Base-by-base conservation (phyloP, 495 filamentous ascomycete species). In the Penicillium robsamsonii region DNA sequence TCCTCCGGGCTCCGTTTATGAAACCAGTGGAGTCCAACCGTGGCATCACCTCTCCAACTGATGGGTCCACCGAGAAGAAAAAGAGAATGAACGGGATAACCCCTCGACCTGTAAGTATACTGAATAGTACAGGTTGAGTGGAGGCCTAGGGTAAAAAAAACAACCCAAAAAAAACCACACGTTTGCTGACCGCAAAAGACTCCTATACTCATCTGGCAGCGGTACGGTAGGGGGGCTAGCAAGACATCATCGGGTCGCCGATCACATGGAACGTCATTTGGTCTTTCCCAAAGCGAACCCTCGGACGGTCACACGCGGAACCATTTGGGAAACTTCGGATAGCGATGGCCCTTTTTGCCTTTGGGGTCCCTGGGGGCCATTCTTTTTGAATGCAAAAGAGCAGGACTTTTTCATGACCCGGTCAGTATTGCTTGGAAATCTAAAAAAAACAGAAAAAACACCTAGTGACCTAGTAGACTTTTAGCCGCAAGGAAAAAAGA, bases 201-300 rank as follows among this genome's bases (percentile, higher is more conserved):
- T 11, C 50, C 53, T 43, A 52, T 51, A 15, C 52, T 43, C 29
- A 60, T 63, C 61, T 63, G 44, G 60, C 49, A 56, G 53, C 58
- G 42, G 46, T 15, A 55, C 25, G n/a, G 13, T 20, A 46, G 40
- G 27, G 31, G 35, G 15, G 46, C 27, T 50, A 51, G 59, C 51
- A 24, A 49, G 56, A 58, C 63, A 63, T 66, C 63, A 66, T 66
- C 37, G 55, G 40, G 30, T 27, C 55, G 63, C 60, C 60, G 63
- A 66, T 66, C 63, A 40, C 62, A 33, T 11, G 45, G 43, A 35
- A 59, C 52, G 59, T 62, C 61, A 63, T 43, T 57, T n/a, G 27
- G 27, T 17, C 31, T 50, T 27, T 30, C 20, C 40, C 45, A 27
- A 47, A 31, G 27, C 45, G 46, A 50, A 31, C 13, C 27, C 25